phyloP scores from a whole-genome alignment of 495 filamentous ascomycete genomes.

The Podospora conica region DNA sequence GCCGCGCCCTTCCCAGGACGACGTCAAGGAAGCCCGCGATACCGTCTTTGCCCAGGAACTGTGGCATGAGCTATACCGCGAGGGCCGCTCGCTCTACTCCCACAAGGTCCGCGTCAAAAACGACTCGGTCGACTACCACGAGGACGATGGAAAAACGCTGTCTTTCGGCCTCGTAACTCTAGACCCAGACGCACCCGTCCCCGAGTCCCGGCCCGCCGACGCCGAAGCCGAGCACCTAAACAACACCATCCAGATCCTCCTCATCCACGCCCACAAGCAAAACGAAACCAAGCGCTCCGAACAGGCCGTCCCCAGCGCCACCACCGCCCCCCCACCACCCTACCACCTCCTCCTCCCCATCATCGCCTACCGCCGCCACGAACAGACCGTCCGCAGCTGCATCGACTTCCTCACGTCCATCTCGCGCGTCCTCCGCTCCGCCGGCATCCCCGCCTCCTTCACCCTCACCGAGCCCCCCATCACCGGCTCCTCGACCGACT shows the following conservation, averaged over 20 bases:
- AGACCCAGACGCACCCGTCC: slow-evolving; percentile 23
- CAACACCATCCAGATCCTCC: slow-evolving; percentile 56
- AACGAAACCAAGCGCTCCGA: slow-evolving; percentile 44
- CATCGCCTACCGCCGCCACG: slow-evolving; percentile 58
- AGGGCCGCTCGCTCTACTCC: slow-evolving; percentile 62
- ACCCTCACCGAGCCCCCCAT: slow-evolving; percentile 22
- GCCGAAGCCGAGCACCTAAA: slow-evolving; percentile 52
- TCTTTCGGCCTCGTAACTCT: slow-evolving; percentile 54
- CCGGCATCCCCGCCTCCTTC: slow-evolving; percentile 21
- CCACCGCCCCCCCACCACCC: slow-evolving; percentile 43
- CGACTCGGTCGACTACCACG: slow-evolving; percentile 52
- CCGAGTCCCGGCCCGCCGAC: slow-evolving; percentile 25
- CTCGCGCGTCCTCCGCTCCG: slow-evolving; percentile 19
- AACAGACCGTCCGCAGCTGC: slow-evolving; percentile 31
- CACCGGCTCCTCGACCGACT: slow-evolving; percentile 9
- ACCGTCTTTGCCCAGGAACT: slow-evolving; percentile 87
- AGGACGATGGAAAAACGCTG: slow-evolving; percentile 29
- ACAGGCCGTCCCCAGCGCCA: slow-evolving; percentile 2
- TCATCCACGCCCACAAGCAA: slow-evolving; percentile 62
- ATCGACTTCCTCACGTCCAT: slow-evolving; percentile 12
- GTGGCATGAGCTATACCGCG: slow-evolving; percentile 83
- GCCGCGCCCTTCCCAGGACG: slow-evolving; percentile 44
- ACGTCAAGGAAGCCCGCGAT: slow-evolving; percentile 76
- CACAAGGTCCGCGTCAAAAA: slow-evolving; percentile 58
- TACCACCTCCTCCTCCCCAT: slow-evolving; percentile 61